Base-by-base conservation (phyloP, 2,329 filamentous ascomycete species). In the Sporothrix pallida region DNA sequence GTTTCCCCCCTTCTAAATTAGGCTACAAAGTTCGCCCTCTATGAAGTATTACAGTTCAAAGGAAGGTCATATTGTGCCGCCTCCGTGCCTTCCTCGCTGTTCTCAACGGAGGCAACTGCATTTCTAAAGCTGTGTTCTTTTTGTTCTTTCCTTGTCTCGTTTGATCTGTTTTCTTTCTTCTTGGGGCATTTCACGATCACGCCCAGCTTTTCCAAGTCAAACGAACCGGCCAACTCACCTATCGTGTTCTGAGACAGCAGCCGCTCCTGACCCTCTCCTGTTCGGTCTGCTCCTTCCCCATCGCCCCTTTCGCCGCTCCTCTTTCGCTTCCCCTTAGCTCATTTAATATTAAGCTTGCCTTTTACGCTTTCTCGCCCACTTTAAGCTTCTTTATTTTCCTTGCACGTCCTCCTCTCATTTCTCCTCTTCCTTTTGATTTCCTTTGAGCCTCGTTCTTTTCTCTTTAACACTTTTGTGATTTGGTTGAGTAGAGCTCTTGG, bases 371-470 rank as follows among this genome's bases (percentile, higher is more conserved):
- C 52, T 26, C 42, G n/a, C 13, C 68, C 37, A 26, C 52, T 58
- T 70, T 71, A 50, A 62, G 56, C 70, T 63, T 71, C 70, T 71
- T 71, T 63, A n/a, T 48, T 50, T 62, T 60, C 20, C 44, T 62
- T 60, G 46, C n/a, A 12, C 62, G 17, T 44, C 60, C 15, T n/a
- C 58, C 20, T 63, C 60, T 63, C 60, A 20, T 63, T 37, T 63
- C 15, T 42, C 5, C 44, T n/a, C 26, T 37, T 26, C 46, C 42
- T 48, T 63, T 31, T 44, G 6, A 42, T 17, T 44, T 42, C 2
- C 5, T 44, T 44, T 44, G 37, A 37, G 60, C 17, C 44, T 42
- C 31, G 7, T 10, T 42, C 60, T 44, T 20, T 44, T 63, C 42
- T 67, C 13, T n/a, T 62, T 48, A 48, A 46, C 42, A 26, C 20